Percentiles rank a stretch among this genome's conserved stretches.
Conservation (phyloP, 2,329 filamentous ascomycete species). For the Chaetomiaceae sp. region DNA sequence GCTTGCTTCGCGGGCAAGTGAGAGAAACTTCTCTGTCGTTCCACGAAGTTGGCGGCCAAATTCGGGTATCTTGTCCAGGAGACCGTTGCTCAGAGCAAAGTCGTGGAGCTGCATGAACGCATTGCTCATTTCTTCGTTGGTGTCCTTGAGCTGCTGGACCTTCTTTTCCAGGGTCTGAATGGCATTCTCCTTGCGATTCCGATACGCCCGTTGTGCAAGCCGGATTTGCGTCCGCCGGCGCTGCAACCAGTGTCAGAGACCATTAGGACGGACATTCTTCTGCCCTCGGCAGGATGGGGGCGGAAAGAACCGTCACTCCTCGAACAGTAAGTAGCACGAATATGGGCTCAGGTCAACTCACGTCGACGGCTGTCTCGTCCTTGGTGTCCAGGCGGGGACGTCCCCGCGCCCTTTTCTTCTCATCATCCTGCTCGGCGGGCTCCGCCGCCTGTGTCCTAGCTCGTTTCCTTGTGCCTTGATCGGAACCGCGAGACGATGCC, state of each 20-base stretch:
- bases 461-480: slow-evolving; percentile 32
- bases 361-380: slow-evolving; percentile 73
- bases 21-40: slow-evolving; percentile 55
- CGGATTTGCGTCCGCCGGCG: slow-evolving; percentile 83
- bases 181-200: slow-evolving; percentile 77
- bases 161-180: slow-evolving; percentile 69
- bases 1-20: slow-evolving; percentile 46
- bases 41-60: slow-evolving; percentile 54
- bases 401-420: slow-evolving; percentile 62
- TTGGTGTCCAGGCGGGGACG: slow-evolving; percentile 71
- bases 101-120: slow-evolving; percentile 66
- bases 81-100: slow-evolving; percentile 52
- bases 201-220: slow-evolving; percentile 78
- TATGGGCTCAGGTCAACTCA: slow-evolving; percentile 45
- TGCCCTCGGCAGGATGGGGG: too few species aligned
- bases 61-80: slow-evolving; percentile 53
- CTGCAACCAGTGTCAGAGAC: slow-evolving; percentile 37
- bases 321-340: not conserved
- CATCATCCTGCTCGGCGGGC: slow-evolving; percentile 37
- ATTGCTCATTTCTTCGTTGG: slow-evolving; percentile 69
- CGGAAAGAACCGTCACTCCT: too few species aligned
- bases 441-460: slow-evolving; percentile 30
- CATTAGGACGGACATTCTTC: too few species aligned
- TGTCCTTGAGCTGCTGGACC: slow-evolving; percentile 63
- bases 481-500: not conserved